A percentile compares a stretch with the other conserved stretches of the same genome.
phyloP scores from a whole-genome alignment of 345 rosid genomes.

The Citrus cavaleriei region DNA sequence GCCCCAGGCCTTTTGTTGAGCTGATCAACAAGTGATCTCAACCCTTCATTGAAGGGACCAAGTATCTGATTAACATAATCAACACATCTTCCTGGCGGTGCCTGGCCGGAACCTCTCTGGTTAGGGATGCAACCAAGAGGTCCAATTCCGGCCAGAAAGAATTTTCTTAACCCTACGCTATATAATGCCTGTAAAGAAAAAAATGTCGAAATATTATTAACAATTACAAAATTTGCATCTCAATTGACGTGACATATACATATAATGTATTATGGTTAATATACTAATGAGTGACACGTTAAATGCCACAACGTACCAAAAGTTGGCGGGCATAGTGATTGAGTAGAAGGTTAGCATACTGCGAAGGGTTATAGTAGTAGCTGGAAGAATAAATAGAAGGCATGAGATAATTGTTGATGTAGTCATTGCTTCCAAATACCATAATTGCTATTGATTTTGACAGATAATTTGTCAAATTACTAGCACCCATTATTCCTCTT shows the following conservation, averaged over 20 bases:
- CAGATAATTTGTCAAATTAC: constrained; percentile 42
- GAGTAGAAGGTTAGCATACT: constrained; percentile 62
- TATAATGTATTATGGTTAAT: too few relatives aligned
- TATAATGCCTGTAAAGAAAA: constrained; percentile 43
- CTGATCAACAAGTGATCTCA: constrained; percentile 57
- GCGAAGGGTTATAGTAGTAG: constrained; percentile 45
- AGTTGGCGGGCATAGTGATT: constrained; percentile 61
- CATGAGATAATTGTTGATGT: constrained; percentile 90
- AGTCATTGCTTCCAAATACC: constrained; percentile 88
- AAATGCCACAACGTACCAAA: constrained; percentile 24
- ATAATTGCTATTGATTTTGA: constrained; percentile 49
- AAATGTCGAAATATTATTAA: background rate
- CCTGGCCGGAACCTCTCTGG: constrained; percentile 45
- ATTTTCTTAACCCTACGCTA: constrained; percentile 66
- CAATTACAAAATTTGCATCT: background rate
- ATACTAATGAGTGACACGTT: too few relatives aligned
- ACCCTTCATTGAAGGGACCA: constrained; percentile 64
- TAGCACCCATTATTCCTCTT: constrained; percentile 41
- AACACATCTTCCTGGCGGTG: constrained; percentile 55
- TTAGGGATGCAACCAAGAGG: constrained; percentile 89
- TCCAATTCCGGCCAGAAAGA: constrained; percentile 60
- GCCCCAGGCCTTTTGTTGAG: constrained; percentile 64
- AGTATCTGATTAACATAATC: constrained; percentile 67
- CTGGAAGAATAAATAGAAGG: constrained; percentile 60
- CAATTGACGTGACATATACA: background rate